phyloP scores from a whole-genome alignment of 2,329 filamentous ascomycete genomes.

The Bipolaris bicolor region DNA sequence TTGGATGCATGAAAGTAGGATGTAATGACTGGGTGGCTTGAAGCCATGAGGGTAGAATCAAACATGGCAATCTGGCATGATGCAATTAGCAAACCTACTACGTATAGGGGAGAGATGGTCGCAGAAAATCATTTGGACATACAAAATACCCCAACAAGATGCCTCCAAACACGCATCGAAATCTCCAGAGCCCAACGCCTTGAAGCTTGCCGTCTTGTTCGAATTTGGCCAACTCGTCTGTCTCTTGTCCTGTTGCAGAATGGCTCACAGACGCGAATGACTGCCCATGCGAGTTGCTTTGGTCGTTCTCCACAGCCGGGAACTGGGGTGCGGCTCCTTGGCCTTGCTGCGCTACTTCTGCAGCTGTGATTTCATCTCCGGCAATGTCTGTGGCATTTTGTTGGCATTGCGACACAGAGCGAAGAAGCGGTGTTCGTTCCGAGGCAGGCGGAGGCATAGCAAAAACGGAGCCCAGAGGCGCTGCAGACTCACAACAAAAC shows the following conservation, averaged over 20 bases:
- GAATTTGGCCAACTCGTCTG: constrained; percentile 32
- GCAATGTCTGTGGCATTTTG: constrained; percentile 28
- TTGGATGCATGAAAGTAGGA: constrained; percentile 80
- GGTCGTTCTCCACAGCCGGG: constrained; percentile 30
- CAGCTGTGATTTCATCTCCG: constrained; percentile 27
- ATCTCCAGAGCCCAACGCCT: constrained; percentile 42
- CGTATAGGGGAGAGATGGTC: neutral
- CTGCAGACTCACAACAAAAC: neutral
- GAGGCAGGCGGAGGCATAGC: constrained; percentile 26
- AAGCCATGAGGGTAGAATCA: constrained; percentile 82
- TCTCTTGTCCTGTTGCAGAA: constrained; percentile 20
- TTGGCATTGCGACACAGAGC: constrained; percentile 18
- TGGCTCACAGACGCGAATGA: constrained; percentile 34
- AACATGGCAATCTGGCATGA: constrained; percentile 57
- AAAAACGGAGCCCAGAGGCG: neutral
- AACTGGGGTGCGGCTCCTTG: constrained; percentile 31
- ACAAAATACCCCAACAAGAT: constrained; percentile 49
- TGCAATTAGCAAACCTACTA: neutral
- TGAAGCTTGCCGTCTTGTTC: constrained; percentile 42
- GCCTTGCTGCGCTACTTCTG: constrained; percentile 33
- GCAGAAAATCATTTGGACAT: constrained; percentile 16
- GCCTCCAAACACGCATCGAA: constrained; percentile 48
- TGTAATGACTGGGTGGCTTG: constrained; percentile 79
- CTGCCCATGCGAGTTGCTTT: constrained; percentile 33
- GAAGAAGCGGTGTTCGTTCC: constrained; percentile 45